Evolutionary conservation across 129 eudicot species (phyloP).

Genomic region (Daucus carota): DNA sequence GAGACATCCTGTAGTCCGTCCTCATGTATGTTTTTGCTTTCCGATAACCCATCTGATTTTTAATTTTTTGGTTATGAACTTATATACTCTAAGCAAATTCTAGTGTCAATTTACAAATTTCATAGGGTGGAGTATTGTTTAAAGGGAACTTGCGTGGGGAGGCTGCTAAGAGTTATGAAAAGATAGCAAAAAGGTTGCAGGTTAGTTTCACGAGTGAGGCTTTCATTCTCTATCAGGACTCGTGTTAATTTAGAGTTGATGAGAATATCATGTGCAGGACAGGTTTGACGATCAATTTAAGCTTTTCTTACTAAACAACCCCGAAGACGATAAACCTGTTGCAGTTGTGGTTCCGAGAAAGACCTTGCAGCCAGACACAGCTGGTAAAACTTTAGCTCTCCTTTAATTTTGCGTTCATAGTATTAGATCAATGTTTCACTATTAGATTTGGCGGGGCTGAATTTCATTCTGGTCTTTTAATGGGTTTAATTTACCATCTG

Average conservation of each 20-base stretch:
- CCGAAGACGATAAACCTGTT: slow-evolving; percentile 97
- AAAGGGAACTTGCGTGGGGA: slow-evolving; percentile 89
- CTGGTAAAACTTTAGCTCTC: slow-evolving; percentile 41
- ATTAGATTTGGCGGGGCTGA: not conserved
- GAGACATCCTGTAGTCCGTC: not conserved
- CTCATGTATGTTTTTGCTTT: not conserved
- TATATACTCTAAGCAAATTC: not conserved
- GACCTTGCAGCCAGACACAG: slow-evolving; percentile 91
- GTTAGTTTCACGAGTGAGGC: slow-evolving; percentile 32
- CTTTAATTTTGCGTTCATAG: not conserved
- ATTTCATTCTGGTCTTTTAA: not conserved
- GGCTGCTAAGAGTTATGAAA: slow-evolving; percentile 69
- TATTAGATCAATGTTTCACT: not conserved
- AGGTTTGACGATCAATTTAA: slow-evolving; percentile 84
- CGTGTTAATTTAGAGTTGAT: slow-evolving; percentile 18
- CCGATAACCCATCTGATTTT: not conserved
- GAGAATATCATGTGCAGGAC: slow-evolving; percentile 47
- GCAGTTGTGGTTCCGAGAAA: slow-evolving; percentile 94
- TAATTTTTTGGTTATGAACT: no score
- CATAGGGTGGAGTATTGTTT: slow-evolving; percentile 83
- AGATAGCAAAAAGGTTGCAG: slow-evolving; percentile 68
- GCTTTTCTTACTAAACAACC: slow-evolving; percentile 74
- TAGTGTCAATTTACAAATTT: not conserved
- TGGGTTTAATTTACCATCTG: slow-evolving; percentile 14
- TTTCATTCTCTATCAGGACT: not conserved